Conservation (phyloP, 108 stramenopile species). For the Cyclotella atomus region DNA sequence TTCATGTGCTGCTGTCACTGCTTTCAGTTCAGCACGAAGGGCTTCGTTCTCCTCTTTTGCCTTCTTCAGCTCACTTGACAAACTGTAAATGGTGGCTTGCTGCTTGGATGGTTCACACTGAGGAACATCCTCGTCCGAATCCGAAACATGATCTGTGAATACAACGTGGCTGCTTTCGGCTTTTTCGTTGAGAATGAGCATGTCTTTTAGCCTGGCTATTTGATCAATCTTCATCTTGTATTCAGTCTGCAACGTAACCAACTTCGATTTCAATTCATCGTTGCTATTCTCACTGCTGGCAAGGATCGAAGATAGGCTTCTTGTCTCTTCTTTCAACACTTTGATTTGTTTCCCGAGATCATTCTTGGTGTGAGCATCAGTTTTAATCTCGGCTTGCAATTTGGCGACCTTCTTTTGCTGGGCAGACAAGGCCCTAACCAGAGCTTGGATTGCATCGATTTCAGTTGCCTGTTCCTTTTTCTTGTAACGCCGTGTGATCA, state of each 20-base stretch:
- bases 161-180: background rate
- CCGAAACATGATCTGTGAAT: background rate
- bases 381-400: background rate
- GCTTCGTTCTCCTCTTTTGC: background rate
- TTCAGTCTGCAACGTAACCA: background rate
- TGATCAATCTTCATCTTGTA: background rate
- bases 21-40: background rate
- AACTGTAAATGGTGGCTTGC: background rate
- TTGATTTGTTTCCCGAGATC: no score
- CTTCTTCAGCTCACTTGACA: background rate
- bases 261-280: background rate
- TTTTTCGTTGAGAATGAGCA: no score
- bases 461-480: background rate
- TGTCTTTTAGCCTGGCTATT: no score
- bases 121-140: background rate
- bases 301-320: background rate
- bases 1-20: background rate
- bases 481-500: background rate
- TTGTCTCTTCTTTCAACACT: background rate
- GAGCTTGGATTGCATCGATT: slow-evolving; percentile 1
- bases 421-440: background rate
- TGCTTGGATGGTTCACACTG: slow-evolving; percentile 5
- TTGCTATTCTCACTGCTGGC: background rate
- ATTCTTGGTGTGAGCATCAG: background rate
- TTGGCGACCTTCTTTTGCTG: slow-evolving; percentile 1